A percentile compares a stretch with the other conserved stretches of the same genome.
phyloP scores from a whole-genome alignment of 2,329 filamentous ascomycete genomes.

The Arthrocladium fulminans region DNA sequence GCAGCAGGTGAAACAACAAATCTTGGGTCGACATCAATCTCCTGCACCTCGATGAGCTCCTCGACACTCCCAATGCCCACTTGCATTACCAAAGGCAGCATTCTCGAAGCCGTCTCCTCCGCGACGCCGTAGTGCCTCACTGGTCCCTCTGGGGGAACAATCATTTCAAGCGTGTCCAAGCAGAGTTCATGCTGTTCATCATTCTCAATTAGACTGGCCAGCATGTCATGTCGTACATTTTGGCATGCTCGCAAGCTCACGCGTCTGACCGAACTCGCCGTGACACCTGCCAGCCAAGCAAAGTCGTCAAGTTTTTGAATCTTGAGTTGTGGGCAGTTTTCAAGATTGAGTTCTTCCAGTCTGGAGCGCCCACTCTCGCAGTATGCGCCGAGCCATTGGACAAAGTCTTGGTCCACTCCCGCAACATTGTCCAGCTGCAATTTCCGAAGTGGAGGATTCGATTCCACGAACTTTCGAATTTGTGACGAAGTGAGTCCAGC shows the following conservation, averaged over 20 bases:
- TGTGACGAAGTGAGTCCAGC: constrained; percentile 30
- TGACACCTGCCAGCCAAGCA: constrained; percentile 1
- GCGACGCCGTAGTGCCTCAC: not conserved
- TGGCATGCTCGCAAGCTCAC: constrained; percentile 3
- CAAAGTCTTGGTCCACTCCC: constrained; percentile 28
- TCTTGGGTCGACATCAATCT: constrained; percentile 2
- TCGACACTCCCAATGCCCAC: not conserved
- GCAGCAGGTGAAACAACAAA: not conserved
- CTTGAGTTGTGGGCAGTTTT: constrained; percentile 1
- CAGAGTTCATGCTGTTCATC: not conserved
- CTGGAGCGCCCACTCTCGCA: not conserved
- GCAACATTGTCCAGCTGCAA: constrained; percentile 28
- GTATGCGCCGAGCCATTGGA: constrained; percentile 27
- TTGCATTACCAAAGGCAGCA: not conserved
- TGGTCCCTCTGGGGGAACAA: not conserved
- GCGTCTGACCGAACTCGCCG: not conserved
- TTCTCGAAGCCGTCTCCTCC: not conserved
- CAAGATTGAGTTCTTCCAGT: constrained; percentile 3
- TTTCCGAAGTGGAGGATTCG: constrained; percentile 24
- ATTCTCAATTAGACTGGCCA: constrained; percentile 6
- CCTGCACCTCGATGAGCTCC: not conserved
- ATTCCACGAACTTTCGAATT: constrained; percentile 27
- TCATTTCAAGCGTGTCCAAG: not conserved
- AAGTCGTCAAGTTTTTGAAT: constrained; percentile 6
- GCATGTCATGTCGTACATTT: constrained; percentile 4